These are phyloP conservation scores for Zymoseptoria tritici DNA, from an alignment of 2,329 filamentous ascomycete species.

Conservation along the genomic window DNA sequence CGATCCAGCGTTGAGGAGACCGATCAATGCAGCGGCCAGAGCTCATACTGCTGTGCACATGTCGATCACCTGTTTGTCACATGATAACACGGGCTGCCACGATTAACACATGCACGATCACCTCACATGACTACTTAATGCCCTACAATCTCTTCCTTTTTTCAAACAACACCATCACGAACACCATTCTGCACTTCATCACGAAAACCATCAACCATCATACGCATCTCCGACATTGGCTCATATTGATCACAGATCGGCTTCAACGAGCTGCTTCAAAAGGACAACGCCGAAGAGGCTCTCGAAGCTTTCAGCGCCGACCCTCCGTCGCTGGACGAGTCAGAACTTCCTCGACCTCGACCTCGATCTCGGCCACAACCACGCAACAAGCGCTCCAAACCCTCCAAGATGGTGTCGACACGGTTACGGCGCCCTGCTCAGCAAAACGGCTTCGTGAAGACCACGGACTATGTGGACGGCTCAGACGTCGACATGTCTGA, in stretches of 20 bases:
- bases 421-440: constrained; percentile 4
- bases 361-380: constrained; percentile 1
- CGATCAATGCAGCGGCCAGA: background rate
- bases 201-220: background rate
- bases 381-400: constrained; percentile 2
- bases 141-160: background rate
- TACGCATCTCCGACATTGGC: background rate
- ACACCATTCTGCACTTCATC: background rate
- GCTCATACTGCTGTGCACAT: background rate
- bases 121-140: background rate
- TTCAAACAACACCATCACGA: background rate
- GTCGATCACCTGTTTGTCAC: background rate
- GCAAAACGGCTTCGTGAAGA: constrained; percentile 22
- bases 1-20: background rate
- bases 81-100: background rate
- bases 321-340: constrained; percentile 10
- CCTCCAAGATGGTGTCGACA: constrained; percentile 20
- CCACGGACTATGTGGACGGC: constrained; percentile 19
- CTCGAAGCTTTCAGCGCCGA: constrained; percentile 34
- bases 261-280: constrained; percentile 38
- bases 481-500: constrained; percentile 20
- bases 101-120: background rate
- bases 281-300: constrained; percentile 42
- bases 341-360: background rate
- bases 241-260: constrained; percentile 32